These are phyloP conservation scores for Ophiostoma himal-ulmi DNA, from an alignment of 2,329 filamentous ascomycete species.

Conservation along the genomic window DNA sequence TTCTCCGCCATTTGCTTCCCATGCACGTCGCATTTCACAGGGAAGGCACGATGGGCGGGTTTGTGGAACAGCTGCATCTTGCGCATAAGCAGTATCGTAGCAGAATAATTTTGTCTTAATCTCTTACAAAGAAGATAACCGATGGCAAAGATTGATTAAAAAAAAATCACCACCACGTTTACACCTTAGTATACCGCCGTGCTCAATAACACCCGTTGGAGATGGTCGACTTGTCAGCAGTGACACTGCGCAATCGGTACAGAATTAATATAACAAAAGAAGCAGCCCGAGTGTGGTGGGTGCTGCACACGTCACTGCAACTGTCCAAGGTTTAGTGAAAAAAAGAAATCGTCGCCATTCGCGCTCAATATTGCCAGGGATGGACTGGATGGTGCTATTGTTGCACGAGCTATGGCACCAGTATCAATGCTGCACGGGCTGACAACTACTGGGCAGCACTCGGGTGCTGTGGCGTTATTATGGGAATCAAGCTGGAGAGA, in stretches of 20 bases:
- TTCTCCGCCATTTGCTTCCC: background rate
- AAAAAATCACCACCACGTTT: background rate
- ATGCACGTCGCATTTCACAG: background rate
- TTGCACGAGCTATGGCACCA: background rate
- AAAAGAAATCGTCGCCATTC: slow-evolving; percentile 14
- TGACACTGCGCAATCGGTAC: background rate
- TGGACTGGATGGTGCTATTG: background rate
- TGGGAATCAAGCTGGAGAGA: background rate
- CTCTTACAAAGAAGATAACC: no score
- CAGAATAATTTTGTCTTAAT: no score
- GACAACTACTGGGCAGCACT: background rate
- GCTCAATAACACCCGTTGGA: background rate
- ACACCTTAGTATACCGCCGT: background rate
- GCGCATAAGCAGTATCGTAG: no score
- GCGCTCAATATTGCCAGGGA: slow-evolving; percentile 2
- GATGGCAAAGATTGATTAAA: no score
- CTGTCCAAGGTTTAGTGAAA: background rate
- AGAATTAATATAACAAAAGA: background rate
- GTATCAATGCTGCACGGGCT: no score
- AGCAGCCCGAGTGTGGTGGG: background rate
- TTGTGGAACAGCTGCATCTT: background rate
- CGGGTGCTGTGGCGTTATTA: background rate
- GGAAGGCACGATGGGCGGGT: slow-evolving; percentile 11
- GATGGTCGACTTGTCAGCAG: background rate
- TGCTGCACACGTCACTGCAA: background rate